Evolutionary conservation across 2,329 filamentous ascomycete genomes (phyloP).

Genomic region (Trichoderma sp.): DNA sequence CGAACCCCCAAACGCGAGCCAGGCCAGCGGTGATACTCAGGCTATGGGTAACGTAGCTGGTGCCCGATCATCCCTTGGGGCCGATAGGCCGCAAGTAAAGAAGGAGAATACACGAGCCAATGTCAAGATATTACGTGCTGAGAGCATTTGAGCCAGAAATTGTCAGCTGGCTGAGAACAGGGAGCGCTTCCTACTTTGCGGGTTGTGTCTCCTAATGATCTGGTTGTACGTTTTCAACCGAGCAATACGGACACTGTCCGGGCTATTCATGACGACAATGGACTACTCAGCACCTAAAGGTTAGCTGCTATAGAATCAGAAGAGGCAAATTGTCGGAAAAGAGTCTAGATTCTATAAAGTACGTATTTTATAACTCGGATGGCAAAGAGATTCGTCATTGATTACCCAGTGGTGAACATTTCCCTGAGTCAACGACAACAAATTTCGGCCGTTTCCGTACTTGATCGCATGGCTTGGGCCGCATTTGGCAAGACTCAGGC

Average conservation of each 20-base stretch:
- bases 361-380: no score
- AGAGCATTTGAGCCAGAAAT: background rate
- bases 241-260: background rate
- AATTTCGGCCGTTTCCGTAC: background rate
- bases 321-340: background rate
- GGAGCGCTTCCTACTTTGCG: background rate
- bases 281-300: background rate
- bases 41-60: no score
- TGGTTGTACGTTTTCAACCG: background rate
- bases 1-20: background rate
- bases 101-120: background rate
- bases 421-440: background rate
- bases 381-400: background rate
- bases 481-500: background rate
- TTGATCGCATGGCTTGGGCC: background rate
- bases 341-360: background rate
- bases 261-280: background rate
- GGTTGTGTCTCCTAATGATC: background rate
- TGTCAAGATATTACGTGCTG: background rate
- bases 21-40: background rate
- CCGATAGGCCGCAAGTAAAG: background rate
- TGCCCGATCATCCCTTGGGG: no score
- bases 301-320: no score
- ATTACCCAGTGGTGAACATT: background rate
- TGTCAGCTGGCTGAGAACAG: no score